phyloP scores from a whole-genome alignment of 2,329 filamentous ascomycete genomes.

The Aspergillus ochraceus region DNA sequence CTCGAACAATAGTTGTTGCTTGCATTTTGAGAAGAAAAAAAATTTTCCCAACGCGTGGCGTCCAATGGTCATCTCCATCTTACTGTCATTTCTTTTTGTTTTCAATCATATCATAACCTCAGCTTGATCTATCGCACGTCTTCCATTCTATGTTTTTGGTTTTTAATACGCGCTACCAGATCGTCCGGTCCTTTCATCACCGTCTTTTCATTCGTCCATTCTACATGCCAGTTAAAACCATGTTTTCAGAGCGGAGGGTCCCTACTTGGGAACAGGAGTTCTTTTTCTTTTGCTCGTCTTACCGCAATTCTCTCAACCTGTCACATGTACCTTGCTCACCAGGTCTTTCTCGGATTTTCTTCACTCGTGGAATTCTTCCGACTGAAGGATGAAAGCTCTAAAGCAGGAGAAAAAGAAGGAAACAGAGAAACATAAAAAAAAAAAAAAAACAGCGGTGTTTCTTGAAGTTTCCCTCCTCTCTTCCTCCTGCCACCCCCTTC shows the following conservation, averaged over 20 bases:
- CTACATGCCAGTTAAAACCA: neutral
- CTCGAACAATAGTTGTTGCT: neutral
- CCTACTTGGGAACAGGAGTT: neutral
- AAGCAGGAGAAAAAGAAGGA: neutral
- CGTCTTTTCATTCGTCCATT: neutral
- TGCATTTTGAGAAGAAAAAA: neutral
- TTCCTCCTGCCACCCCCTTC: neutral
- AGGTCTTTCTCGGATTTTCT: neutral
- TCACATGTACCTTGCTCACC: neutral
- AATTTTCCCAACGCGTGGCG: constrained; percentile 8
- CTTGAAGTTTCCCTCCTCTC: neutral
- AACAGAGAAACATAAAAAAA: neutral
- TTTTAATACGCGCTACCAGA: neutral
- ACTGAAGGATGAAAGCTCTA: neutral
- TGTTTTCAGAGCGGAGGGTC: neutral
- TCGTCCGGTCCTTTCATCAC: neutral
- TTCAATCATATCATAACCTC: neutral
- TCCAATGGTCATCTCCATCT: constrained; percentile 1
- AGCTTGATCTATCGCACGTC: neutral
- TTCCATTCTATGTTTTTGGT: neutral
- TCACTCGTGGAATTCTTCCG: neutral
- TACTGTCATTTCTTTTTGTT: neutral
- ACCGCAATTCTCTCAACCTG: neutral
- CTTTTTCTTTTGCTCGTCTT: neutral
- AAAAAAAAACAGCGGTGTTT: neutral